Evolutionary conservation across 2,329 filamentous ascomycete species (phyloP), one percentile per base, ranked within the genome.

Genomic region (Epicoccum nigrum): DNA sequence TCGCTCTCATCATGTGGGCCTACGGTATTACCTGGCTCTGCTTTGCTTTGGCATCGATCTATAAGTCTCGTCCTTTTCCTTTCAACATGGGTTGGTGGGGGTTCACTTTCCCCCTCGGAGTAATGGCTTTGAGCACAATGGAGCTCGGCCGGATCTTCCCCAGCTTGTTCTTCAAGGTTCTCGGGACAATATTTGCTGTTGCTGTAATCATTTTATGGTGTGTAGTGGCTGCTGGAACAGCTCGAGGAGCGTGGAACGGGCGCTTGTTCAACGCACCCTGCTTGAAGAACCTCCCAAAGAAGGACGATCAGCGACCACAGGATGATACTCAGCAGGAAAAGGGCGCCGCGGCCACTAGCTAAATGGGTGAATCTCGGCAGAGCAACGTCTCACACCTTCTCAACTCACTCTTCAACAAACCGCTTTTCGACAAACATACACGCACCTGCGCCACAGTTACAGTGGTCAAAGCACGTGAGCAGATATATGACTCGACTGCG

Each of bases 71-170:
- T 23, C 67, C 65, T 15, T 82, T 85, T 54, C 81, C 82, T 0
- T 85, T 86, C 67, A 85, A 86, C 60, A 82, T 85, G 70, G 83
- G 83, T 12, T 84, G 83, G 82, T 86, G 81, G 82, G 81, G 80
- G 2, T 85, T 85, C 52, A 83, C 79, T 0, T 86, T 86, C 56
- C 83, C 83, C 0, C 60, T 84, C 2, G 83, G 83, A 2, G 83
- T 84, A 0, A 85, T 80, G 64, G 77, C 83, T 0, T 68, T 79
- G 7, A 76, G 70, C 25, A 82, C 80, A 0, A 75, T 75, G 4
- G 69, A 74, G 38, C 72, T 82, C 50, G 81, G 79, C 1, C 69
- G 74, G 17, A 79, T 84, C 53, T 74, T 86, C 52, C 78, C 80
- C 0, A 84, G 78, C 28, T 44, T 65, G 12, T 84, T 86, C 60